These are phyloP conservation scores for Zygosaccharomyces sapae DNA, from an alignment of 1,139 yeast species.

Conservation along the genomic window DNA sequence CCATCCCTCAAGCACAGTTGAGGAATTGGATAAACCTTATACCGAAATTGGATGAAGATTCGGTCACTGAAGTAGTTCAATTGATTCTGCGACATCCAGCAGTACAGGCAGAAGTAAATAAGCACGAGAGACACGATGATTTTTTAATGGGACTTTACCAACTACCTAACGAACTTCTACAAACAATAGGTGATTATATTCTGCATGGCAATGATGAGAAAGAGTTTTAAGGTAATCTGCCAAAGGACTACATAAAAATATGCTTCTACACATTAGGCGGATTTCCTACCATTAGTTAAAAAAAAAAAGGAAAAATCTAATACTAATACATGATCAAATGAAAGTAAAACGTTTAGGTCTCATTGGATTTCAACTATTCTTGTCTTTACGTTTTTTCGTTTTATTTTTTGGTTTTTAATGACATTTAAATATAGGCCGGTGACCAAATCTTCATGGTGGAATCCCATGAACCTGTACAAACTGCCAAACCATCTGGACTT, in stretches of 20 bases:
- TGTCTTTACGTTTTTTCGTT: neutral
- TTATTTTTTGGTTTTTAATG: neutral
- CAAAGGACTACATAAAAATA: no score
- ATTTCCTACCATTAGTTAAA: no score
- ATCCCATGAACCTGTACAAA: constrained; percentile 73
- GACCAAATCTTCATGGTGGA: constrained; percentile 64
- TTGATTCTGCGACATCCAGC: constrained; percentile 93
- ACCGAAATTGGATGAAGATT: constrained; percentile 65
- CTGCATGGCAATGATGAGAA: neutral
- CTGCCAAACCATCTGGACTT: constrained; percentile 71
- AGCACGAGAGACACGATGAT: constrained; percentile 88
- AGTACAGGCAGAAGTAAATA: constrained; percentile 83
- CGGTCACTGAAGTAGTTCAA: constrained; percentile 82
- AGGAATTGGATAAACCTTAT: constrained; percentile 35
- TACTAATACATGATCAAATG: no score
- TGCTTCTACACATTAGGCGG: no score
- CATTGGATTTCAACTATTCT: no score
- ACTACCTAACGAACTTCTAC: constrained; percentile 78
- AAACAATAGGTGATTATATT: constrained; percentile 34
- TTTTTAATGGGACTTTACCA: constrained; percentile 91
- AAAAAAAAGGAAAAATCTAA: no score
- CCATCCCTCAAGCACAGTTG: neutral
- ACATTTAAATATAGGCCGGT: constrained; percentile 34
- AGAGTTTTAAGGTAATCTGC: neutral
- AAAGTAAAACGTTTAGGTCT: neutral